Evolutionary conservation across 2,329 filamentous ascomycete genomes (phyloP), one percentile per base, ranked within the genome.

Genomic region (Ustulina deusta): DNA sequence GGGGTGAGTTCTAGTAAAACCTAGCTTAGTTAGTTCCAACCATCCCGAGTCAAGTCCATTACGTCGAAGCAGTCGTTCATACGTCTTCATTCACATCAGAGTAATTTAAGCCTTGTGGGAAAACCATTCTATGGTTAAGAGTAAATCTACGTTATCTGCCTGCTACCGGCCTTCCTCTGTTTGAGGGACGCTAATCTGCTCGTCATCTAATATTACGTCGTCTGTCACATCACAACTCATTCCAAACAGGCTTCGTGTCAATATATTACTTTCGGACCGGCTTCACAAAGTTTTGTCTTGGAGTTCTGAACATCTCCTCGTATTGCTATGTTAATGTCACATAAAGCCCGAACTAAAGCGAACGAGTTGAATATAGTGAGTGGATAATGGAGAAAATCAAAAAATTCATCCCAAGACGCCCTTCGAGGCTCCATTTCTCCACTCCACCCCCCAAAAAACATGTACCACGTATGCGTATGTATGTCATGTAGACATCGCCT

Each of bases 361-460:
- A 46, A 20, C 7, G 36, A 62, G 32, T 62, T 60, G 42, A 58
- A 52, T 34, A 49, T 66, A 64, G 54, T 66, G 60, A 68, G 57
- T 68, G 64, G 38, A 63, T 60, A 36, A 36, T 48, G 40, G 63
- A 57, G 36, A 44, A 13, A 9, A 66, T 7, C 7, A 51, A 44
- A 69, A 49, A 44, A 59, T 29, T 10, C 25, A 56, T 63, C 36
- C n/a, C 20, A 34, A 49, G 20, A 64, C 29, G 20, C 48, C 63
- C 34, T 44, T 49, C 22, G 38, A 66, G 44, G 64, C 40, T 61
- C 62, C 56, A 20, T 66, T 58, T 62, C 63, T 57, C 63, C 56
- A 13, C 22, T 20, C 20, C 17, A 29, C 13, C 40, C 46, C 32
- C 36, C 44, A 42, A 54, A 42, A 54, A 58, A 27, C 27, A 61